A percentile compares a stretch with the other conserved stretches of the same genome.
phyloP scores from a whole-genome alignment of 2,329 filamentous ascomycete species.

The Cladophialophora exuberans region DNA sequence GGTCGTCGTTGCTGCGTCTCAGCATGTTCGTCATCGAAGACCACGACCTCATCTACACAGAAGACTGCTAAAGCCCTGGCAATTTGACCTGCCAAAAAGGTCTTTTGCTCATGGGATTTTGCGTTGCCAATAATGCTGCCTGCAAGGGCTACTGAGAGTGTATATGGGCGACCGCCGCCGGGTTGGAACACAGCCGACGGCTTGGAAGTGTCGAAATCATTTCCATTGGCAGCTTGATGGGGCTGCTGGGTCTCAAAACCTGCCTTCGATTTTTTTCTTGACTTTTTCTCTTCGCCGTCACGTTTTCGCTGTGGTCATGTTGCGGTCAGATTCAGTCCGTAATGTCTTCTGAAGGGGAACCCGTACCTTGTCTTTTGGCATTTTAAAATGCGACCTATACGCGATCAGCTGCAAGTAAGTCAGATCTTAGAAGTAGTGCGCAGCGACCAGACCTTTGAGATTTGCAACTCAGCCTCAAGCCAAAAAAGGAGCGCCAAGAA shows the following conservation, averaged over 20 bases:
- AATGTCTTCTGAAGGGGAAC: neutral
- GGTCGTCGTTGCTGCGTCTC: constrained; percentile 35
- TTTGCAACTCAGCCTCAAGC: constrained; percentile 10
- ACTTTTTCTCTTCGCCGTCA: constrained; percentile 12
- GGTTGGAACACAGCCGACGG: constrained; percentile 72
- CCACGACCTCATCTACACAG: constrained; percentile 78
- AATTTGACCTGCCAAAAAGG: constrained; percentile 71
- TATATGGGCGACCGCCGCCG: constrained; percentile 67
- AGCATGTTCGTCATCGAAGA: constrained; percentile 71
- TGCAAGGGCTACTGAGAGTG: constrained; percentile 75
- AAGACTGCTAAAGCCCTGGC: constrained; percentile 82
- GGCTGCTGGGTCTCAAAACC: neutral
- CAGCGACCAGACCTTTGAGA: neutral
- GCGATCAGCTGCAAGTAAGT: too few relatives aligned
- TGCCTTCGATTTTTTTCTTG: constrained; percentile 5
- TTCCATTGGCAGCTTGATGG: neutral
- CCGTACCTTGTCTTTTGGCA: constrained; percentile 23
- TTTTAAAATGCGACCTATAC: neutral
- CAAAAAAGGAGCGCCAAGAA: constrained; percentile 15
- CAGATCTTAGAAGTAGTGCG: neutral
- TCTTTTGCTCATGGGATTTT: constrained; percentile 74
- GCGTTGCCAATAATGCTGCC: constrained; percentile 74
- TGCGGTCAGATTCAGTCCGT: neutral
- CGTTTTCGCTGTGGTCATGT: constrained; percentile 21
- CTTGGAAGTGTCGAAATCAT: constrained; percentile 62